Evolutionary conservation across 768 basidiomycete species (phyloP).

Genomic region (Kwoniella pini): DNA sequence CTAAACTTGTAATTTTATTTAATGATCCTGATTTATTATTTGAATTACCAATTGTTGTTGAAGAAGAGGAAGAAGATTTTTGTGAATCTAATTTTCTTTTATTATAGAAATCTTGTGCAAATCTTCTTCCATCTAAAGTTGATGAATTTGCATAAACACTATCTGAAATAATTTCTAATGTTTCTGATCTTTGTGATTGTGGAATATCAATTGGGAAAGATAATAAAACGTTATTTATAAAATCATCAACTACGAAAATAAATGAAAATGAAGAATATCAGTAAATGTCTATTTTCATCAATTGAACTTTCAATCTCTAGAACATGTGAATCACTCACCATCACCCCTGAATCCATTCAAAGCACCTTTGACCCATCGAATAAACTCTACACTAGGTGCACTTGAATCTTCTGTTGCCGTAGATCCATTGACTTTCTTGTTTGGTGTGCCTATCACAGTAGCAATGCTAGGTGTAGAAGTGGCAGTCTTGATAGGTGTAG

Average conservation of each 20-base stretch:
- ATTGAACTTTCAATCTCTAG: too few species aligned
- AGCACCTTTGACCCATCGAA: conserved; percentile 85
- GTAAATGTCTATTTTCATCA: neutral
- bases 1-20: conserved; percentile 35
- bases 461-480: conserved; percentile 27
- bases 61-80: conserved; percentile 16
- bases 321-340: conserved; percentile 58
- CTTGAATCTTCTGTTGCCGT: conserved; percentile 63
- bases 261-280: too few species aligned
- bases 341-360: conserved; percentile 75
- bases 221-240: conserved; percentile 76
- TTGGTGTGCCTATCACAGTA: conserved; percentile 17
- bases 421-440: conserved; percentile 53
- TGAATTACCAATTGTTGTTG: neutral
- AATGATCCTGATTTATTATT: conserved; percentile 22
- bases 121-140: conserved; percentile 90
- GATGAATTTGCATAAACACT: conserved; percentile 92
- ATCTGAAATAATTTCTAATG: conserved; percentile 88
- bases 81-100: conserved; percentile 79
- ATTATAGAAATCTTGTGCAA: conserved; percentile 85
- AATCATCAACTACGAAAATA: conserved; percentile 75
- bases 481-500: conserved; percentile 50
- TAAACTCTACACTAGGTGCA: conserved; percentile 82
- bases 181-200: conserved; percentile 59
- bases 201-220: conserved; percentile 82